A percentile compares a stretch with the other conserved stretches of the same genome.
These are phyloP conservation scores for Elasticomyces elasticus DNA, from an alignment of 495 filamentous ascomycete species.

Conservation along the genomic window DNA sequence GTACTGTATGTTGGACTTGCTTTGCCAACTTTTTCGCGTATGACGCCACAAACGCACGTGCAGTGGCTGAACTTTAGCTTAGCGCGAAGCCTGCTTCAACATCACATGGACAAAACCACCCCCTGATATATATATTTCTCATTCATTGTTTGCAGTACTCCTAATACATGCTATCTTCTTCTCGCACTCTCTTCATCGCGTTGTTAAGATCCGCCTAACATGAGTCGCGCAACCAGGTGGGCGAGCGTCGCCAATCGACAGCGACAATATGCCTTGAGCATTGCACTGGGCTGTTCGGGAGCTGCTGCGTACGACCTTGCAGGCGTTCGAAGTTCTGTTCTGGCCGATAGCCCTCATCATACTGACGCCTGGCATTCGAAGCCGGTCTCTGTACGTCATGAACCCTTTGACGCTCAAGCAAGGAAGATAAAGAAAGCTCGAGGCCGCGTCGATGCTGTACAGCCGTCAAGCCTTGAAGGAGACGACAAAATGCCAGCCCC, in stretches of 20 bases:
- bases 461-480: background rate
- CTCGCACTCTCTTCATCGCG: background rate
- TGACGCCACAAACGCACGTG: too few species aligned
- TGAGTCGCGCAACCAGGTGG: constrained; percentile 8
- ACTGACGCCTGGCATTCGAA: constrained; percentile 1
- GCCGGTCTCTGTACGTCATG: background rate
- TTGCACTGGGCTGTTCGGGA: background rate
- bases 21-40: too few species aligned
- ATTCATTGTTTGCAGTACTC: background rate
- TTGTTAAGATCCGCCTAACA: background rate
- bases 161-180: too few species aligned
- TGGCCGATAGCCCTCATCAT: constrained; percentile 1
- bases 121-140: too few species aligned
- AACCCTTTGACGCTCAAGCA: background rate
- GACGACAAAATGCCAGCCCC: background rate
- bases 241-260: background rate
- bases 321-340: background rate
- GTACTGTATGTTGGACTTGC: too few species aligned
- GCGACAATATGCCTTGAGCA: constrained; percentile 3
- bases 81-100: too few species aligned
- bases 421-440: background rate
- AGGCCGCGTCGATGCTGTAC: background rate
- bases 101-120: too few species aligned
- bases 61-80: too few species aligned
- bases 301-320: background rate